Evolutionary conservation across 257 asterid species (phyloP).

Genomic region (Coffea canephora): DNA sequence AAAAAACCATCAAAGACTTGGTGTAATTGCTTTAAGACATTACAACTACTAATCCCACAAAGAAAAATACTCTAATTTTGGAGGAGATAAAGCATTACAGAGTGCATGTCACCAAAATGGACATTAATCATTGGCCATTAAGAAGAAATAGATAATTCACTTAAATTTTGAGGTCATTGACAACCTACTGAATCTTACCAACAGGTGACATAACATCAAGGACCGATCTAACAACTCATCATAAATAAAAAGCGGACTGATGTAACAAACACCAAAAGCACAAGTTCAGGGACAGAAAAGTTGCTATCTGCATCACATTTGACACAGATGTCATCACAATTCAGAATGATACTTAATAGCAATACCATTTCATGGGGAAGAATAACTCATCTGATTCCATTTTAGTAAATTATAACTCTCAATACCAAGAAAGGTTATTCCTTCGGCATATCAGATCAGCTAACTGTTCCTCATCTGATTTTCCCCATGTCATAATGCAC

Average conservation of each 20-base stretch:
- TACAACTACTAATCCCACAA: not conserved
- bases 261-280: not conserved
- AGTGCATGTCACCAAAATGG: not conserved
- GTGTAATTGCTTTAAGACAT: not conserved
- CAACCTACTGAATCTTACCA: not conserved
- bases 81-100: not conserved
- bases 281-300: not conserved
- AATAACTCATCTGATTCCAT: not conserved
- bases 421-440: not conserved
- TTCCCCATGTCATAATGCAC: not conserved
- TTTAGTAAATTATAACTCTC: not conserved
- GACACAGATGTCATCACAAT: not conserved
- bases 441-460: not conserved
- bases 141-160: not conserved
- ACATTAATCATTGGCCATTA: not conserved
- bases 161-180: not conserved
- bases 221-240: not conserved
- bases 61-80: not conserved
- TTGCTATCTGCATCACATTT: not conserved
- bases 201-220: not conserved
- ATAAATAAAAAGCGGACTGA: not conserved
- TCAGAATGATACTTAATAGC: not conserved
- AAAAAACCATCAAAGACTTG: not conserved
- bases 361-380: not conserved
- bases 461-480: not conserved